Base-by-base conservation (phyloP, 1,284 basidiomycete genomes). In the Ustilago loliicola region DNA sequence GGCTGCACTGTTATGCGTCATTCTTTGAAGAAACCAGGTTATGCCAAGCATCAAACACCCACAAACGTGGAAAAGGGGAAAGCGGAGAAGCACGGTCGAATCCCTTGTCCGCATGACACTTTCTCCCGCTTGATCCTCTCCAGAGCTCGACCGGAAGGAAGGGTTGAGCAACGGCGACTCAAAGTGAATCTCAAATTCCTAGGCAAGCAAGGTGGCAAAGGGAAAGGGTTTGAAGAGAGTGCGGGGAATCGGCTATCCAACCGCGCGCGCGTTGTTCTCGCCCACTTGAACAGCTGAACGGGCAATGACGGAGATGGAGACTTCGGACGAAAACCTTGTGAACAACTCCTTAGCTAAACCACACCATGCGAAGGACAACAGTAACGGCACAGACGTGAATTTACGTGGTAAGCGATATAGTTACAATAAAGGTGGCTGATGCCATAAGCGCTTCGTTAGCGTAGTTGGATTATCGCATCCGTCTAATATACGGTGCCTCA, bases 401-500 rank as follows among this genome's bases (percentile, higher is more conserved):
- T 55, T 3, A n/a, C 19, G 10, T 32, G 17, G 0, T 50, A 13
- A n/a, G 34, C 23, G 17, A 27, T 58, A 52, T n/a, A n/a, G 0
- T 23, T 23, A 30, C 56, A 59, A 59, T 36, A 15, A 3, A 1
- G 2, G n/a, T 6, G 1, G 0, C 5, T 1, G 27, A 40, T 56
- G 40, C 52, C n/a, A 36, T 13, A 54, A 36, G 7, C 9, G 63
- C 63, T 34, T 68, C 71, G 71, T 73, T 73, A 73, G 71, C 71
- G 71, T 73, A 73, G 71, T 73, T 73, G 71, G 71, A 72, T 72
- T 72, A 72, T 72, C 71, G 71, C 71, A 72, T 72, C 71, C 50
- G 71, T 72, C 71, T 72, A 72, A 72, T 72, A 72, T 57, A 65
- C 61, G 61, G 58, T 67, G 71, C 71, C 65, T 67, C 65, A 61